Evolutionary conservation across 1,139 yeast genomes (phyloP).

Genomic region (Suhomyces coccinellae): DNA sequence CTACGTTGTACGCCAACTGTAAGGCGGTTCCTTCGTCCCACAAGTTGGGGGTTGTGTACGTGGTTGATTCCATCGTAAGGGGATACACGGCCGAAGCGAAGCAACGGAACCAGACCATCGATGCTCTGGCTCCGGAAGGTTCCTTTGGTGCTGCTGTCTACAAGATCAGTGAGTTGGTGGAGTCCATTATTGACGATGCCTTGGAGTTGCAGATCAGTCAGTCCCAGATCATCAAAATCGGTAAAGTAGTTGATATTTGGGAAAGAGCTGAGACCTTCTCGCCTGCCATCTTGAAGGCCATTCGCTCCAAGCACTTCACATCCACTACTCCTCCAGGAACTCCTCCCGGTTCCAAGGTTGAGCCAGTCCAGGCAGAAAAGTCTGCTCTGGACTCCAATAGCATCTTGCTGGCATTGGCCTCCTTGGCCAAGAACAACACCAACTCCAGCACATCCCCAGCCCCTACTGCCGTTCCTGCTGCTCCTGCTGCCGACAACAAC

Average conservation of each 20-base stretch:
- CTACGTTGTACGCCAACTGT: slow-evolving; percentile 65
- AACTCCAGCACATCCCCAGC: slow-evolving; percentile 29
- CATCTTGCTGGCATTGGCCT: slow-evolving; percentile 65
- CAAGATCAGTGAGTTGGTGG: slow-evolving; percentile 58
- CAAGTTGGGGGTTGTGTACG: slow-evolving; percentile 87
- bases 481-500: slow-evolving; percentile 17
- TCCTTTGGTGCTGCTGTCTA: slow-evolving; percentile 73
- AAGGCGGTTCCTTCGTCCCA: slow-evolving; percentile 76
- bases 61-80: slow-evolving; percentile 89
- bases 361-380: slow-evolving; percentile 24
- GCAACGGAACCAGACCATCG: slow-evolving; percentile 47
- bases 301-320: slow-evolving; percentile 61
- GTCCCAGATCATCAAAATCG: slow-evolving; percentile 66
- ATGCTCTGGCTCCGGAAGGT: slow-evolving; percentile 61
- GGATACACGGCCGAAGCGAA: slow-evolving; percentile 77
- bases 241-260: slow-evolving; percentile 91
- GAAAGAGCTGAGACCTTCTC: slow-evolving; percentile 79
- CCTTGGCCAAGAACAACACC: slow-evolving; percentile 41
- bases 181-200: slow-evolving; percentile 60
- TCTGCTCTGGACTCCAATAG: slow-evolving; percentile 51
- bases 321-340: slow-evolving; percentile 60
- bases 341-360: slow-evolving; percentile 43
- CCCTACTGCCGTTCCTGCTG: slow-evolving; percentile 20
- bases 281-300: slow-evolving; percentile 51
- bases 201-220: slow-evolving; percentile 52